phyloP scores from a whole-genome alignment of 2,329 filamentous ascomycete genomes.

The Colletotrichum lentis region DNA sequence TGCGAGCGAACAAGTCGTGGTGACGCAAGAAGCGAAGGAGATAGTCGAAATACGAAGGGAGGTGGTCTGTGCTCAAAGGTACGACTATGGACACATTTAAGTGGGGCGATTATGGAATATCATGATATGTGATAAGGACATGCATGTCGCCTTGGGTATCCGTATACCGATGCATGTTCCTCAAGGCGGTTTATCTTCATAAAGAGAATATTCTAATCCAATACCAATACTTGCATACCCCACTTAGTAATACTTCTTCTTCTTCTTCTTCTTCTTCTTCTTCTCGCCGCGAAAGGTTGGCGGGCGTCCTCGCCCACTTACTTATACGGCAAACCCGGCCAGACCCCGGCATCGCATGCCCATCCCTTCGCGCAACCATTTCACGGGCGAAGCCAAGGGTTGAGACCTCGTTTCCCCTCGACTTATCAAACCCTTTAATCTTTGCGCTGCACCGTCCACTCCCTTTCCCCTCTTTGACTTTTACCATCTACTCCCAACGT shows the following conservation, averaged over 20 bases:
- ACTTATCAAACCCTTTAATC: not conserved
- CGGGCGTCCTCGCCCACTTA: slow-evolving; percentile 13
- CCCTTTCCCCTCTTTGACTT: no score
- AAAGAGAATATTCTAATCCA: no score
- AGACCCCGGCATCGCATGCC: not conserved
- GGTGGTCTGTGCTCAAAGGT: not conserved
- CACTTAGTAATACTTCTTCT: slow-evolving; percentile 5
- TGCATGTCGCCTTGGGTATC: no score
- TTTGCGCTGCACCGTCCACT: no score
- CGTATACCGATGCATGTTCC: not conserved
- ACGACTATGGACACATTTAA: not conserved
- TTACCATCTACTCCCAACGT: no score
- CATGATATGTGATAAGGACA: slow-evolving; percentile 19
- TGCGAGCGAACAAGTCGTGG: not conserved
- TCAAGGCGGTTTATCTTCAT: no score
- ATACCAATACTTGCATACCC: slow-evolving; percentile 13
- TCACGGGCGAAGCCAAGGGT: not conserved
- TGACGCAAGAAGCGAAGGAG: not conserved
- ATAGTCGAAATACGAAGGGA: not conserved
- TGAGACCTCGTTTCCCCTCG: not conserved
- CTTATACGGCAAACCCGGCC: slow-evolving; percentile 19
- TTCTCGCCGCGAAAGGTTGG: slow-evolving; percentile 4
- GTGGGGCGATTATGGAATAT: not conserved
- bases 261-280: no score
- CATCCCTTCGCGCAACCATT: not conserved